These are phyloP conservation scores for Vinca minor DNA, from an alignment of 257 asterid genomes.

Conservation along the genomic window DNA sequence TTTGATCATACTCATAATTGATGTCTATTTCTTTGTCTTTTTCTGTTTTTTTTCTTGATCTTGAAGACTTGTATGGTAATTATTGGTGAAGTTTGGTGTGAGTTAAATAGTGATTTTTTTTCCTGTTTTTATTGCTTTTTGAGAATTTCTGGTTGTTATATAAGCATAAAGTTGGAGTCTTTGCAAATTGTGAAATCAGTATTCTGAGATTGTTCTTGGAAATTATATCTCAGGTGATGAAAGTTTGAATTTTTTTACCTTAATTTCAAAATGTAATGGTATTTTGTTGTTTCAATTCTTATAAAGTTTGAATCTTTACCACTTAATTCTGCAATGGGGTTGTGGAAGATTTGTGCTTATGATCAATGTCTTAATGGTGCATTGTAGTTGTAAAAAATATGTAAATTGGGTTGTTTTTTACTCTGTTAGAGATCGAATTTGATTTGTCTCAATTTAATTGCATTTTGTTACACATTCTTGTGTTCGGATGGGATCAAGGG, in stretches of 20 bases:
- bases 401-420: background rate
- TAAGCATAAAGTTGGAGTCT: conserved; percentile 5
- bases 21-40: no score
- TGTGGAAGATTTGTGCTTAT: background rate
- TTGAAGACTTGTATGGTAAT: conserved; percentile 13
- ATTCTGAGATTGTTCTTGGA: background rate
- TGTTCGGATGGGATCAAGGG: background rate
- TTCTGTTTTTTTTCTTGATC: conserved; percentile 5
- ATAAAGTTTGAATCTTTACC: background rate
- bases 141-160: conserved; percentile 5
- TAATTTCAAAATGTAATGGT: background rate
- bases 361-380: background rate
- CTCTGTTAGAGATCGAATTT: background rate
- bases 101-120: conserved; percentile 1
- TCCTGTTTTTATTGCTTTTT: background rate
- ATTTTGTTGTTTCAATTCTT: background rate
- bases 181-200: conserved; percentile 1
- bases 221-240: conserved; percentile 12
- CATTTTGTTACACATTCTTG: no score
- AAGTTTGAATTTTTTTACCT: background rate
- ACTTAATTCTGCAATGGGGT: background rate
- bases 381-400: background rate
- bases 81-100: conserved; percentile 24
- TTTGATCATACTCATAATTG: conserved; percentile 11
- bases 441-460: background rate